Percentiles rank a stretch among this genome's conserved stretches.
Evolutionary conservation across 768 basidiomycete species (phyloP).

Genomic region (Boletus rubroflammeus): DNA sequence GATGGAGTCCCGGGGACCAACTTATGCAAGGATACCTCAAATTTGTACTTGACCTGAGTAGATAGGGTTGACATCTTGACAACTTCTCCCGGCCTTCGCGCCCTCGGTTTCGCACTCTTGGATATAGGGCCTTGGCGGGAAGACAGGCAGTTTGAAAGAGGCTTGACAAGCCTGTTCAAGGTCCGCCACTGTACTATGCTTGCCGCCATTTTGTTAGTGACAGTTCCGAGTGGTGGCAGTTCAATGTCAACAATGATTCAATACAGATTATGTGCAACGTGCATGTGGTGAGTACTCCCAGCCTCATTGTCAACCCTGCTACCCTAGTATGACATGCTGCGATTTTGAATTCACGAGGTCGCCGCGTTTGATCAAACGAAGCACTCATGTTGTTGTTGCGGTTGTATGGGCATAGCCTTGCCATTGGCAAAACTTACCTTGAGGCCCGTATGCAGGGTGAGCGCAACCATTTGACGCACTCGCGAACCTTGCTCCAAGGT

Average conservation of each 20-base stretch:
- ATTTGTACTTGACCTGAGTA: not conserved
- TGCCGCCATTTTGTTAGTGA: not conserved
- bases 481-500: not conserved
- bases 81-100: not conserved
- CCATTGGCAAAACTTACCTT: constrained; percentile 3
- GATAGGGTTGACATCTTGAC: not conserved
- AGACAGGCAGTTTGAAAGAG: not conserved
- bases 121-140: not conserved
- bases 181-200: not conserved
- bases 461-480: not conserved
- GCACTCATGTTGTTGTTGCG: not conserved
- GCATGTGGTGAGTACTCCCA: constrained; percentile 1
- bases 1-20: no score
- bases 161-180: no score
- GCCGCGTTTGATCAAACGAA: constrained; percentile 14
- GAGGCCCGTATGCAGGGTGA: constrained; percentile 1
- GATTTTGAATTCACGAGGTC: constrained; percentile 16
- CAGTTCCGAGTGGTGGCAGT: not conserved
- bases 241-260: not conserved
- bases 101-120: not conserved
- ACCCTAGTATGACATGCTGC: not conserved
- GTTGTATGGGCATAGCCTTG: not conserved
- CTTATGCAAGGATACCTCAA: no score
- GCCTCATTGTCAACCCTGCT: constrained; percentile 13
- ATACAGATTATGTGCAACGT: constrained; percentile 12